phyloP scores from a whole-genome alignment of 345 rosid species.

The Eucalyptus dawsonii region DNA sequence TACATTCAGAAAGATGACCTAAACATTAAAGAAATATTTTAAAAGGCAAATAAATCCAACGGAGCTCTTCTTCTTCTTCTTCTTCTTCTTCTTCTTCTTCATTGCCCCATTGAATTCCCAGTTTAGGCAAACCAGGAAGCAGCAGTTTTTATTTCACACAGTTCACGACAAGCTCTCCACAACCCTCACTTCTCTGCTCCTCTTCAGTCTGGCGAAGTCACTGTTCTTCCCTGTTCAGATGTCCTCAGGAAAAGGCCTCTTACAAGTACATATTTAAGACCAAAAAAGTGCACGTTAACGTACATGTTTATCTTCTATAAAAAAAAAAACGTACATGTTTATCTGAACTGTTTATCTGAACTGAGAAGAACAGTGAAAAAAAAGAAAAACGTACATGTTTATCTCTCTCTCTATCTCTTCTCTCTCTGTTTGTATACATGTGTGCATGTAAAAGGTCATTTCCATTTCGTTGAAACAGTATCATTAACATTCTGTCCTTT shows the following conservation, averaged over 20 bases:
- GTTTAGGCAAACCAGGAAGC: not conserved
- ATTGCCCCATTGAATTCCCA: not conserved
- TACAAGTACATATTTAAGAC: not conserved
- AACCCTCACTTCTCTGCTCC: not conserved
- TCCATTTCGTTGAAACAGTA: not conserved
- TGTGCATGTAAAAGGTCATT: not conserved
- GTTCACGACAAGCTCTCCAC: not conserved
- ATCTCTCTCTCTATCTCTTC: not conserved
- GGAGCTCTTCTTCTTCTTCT: not conserved
- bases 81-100: not conserved
- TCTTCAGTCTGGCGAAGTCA: not conserved
- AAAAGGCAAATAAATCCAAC: not conserved
- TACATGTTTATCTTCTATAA: not conserved
- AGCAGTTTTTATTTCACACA: not conserved
- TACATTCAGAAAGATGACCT: not conserved
- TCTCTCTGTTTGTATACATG: not conserved
- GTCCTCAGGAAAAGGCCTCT: not conserved
- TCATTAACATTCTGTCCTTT: not conserved
- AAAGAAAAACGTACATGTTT: not conserved
- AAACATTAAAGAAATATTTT: not conserved
- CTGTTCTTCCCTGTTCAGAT: not conserved
- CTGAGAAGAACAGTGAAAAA: too few relatives aligned
- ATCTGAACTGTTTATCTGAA: not conserved
- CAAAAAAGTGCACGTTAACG: not conserved
- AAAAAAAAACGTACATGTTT: not conserved